Evolutionary conservation across 495 filamentous ascomycete genomes (phyloP), one percentile per base, ranked within the genome.

Genomic region (Xylaria intraflava): DNA sequence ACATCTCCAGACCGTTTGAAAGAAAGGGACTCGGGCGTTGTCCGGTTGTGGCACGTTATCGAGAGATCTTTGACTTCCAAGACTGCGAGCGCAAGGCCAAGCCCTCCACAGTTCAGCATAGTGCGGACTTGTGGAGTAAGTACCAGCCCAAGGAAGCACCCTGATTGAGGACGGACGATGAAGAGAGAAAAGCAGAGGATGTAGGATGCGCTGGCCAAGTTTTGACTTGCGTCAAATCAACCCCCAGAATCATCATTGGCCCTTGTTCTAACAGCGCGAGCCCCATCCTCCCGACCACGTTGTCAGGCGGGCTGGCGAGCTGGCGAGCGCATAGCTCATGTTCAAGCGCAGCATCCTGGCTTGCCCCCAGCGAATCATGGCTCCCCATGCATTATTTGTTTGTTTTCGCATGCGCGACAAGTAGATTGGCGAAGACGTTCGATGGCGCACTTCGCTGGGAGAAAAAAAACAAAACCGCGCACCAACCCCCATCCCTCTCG

Each of bases 141-240:
- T 17, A n/a, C n/a, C n/a, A 43, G 23, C 30, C 45, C 19, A 41
- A 27, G 38, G 46, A 49, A 33, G 19, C 53, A 22, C 33, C 41
- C 52, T 40, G 19, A 27, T 29, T 40, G 26, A 46, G 35, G 35
- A 17, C n/a, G 14, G 14, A 6, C 9, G 12, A 50, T 40, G 46
- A 29, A 53, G 56, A 51, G 46, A 52, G 56, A 53, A 59, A 41
- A 40, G 52, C 51, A 56, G 47, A 56, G 53, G 48, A 59, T 58
- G 46, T 62, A 51, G 56, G 60, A 64, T 66, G 64, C 64, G 64
- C 64, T 66, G 64, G 64, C 64, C 58, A 49, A 64, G 64, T 62
- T 66, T n/a, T 62, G 54, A 58, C 61, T 54, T 64, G 64, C 61
- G 62, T 66, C 64, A 61, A 66, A 66, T 66, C 61, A 64, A 53